Percentiles rank a stretch among this genome's conserved stretches.
Conservation (phyloP, 2,329 filamentous ascomycete species). For the Paecilomyces niveus region DNA sequence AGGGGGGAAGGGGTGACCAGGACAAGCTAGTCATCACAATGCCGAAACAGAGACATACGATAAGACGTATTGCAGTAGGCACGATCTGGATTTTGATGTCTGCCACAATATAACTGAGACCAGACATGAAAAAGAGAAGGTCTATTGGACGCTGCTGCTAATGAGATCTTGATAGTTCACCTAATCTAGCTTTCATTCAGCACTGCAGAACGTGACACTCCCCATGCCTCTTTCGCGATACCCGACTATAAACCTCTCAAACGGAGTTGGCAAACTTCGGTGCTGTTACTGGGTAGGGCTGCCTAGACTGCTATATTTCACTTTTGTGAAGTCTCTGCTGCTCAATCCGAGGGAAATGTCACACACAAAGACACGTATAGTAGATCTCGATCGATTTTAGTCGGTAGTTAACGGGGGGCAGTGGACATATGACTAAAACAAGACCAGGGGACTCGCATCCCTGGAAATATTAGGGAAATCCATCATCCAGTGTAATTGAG, state of each 20-base stretch:
- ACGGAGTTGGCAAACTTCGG: neutral
- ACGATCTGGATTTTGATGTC: neutral
- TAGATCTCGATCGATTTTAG: no score
- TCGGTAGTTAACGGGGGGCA: no score
- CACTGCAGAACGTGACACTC: neutral
- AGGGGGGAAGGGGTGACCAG: neutral
- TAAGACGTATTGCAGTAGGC: neutral
- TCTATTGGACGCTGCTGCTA: neutral
- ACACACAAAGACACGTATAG: no score
- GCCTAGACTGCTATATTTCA: neutral
- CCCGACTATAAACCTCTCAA: neutral
- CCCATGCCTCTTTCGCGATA: neutral
- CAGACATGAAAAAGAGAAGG: neutral
- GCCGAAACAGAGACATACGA: neutral
- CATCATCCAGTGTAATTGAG: no score
- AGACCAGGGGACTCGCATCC: no score
- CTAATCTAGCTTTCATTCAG: neutral
- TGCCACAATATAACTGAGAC: neutral
- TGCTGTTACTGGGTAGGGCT: neutral
- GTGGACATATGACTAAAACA: no score
- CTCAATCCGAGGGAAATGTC: no score
- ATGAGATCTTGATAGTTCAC: neutral
- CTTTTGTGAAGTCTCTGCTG: no score
- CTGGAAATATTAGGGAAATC: no score
- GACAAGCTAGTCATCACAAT: neutral